Evolutionary conservation across 139 green algal species (phyloP), one percentile per base, ranked within the genome.

Genomic region (Monoraphidium neglectum): DNA sequence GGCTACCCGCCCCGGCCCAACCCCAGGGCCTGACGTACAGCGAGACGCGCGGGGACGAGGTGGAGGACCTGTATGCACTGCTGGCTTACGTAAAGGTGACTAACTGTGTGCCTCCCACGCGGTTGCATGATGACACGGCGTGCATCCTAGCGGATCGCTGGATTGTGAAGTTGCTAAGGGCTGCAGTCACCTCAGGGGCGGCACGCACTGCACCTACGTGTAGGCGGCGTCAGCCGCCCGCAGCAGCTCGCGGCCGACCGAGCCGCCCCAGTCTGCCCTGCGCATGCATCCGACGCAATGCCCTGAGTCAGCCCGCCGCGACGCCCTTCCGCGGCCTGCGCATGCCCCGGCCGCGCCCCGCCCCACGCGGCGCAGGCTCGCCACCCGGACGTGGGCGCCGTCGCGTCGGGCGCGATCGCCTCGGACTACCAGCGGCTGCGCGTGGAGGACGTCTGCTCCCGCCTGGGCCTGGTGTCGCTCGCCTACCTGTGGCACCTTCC

Each of bases 381-480:
- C 30, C 32, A 80, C 40, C 71, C 75, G 32, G 75, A 85, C 0
- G 65, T 98, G 2, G 53, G 87, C 35, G 95, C 87, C 1, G 95
- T 98, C 18, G 86, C 83, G 1, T 94, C 76, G 4, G 96, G 96
- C 1, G 96, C 96, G 18, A 98, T 99, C 43, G 92, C 94, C 2
- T 97, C 89, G 0, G 96, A 99, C 86, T 99, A 99, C 87, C 96
- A 99, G 87, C 86, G 96, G 26, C 82, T 97, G 62, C 87, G 96
- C 15, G 95, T 99, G 56, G 96, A 99, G 82, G 86, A 89, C 72
- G 90, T 98, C 68, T 98, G 93, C 60, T 69, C 71, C 2, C 84
- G 93, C 0, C 83, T 98, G 43, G 88, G 89, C 47, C 83, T 99
- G 43, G 87, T 94, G 33, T 97, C 94, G 0, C 88, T 99, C 37